Evolutionary conservation across 2,329 filamentous ascomycete genomes (phyloP).

Genomic region (Ophidiomyces ophidiicola): DNA sequence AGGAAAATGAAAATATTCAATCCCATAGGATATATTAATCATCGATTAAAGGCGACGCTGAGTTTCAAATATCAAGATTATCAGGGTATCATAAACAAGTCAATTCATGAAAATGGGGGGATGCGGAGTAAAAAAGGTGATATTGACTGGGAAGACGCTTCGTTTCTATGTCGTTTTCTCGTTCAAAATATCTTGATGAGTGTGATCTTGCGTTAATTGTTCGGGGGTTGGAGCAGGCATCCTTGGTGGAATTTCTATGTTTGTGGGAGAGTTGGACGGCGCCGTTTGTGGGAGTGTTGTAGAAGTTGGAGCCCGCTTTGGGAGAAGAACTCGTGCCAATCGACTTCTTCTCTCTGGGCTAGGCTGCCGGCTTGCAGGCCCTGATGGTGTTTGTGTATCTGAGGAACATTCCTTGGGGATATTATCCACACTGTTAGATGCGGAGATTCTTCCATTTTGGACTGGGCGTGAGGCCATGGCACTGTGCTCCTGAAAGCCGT

Average conservation of each 20-base stretch:
- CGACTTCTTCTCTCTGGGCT: slow-evolving; percentile 6
- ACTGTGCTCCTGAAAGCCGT: slow-evolving; percentile 49
- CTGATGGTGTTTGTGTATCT: slow-evolving; percentile 1
- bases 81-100: background rate
- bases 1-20: no score
- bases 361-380: slow-evolving; percentile 4
- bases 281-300: background rate
- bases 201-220: no score
- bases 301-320: background rate
- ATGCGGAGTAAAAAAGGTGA: background rate
- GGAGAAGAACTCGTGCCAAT: slow-evolving; percentile 3
- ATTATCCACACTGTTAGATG: slow-evolving; percentile 2
- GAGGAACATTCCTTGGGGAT: slow-evolving; percentile 3
- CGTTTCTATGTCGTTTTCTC: background rate
- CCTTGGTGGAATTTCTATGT: no score
- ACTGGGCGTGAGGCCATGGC: slow-evolving; percentile 32
- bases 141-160: background rate
- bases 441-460: slow-evolving; percentile 7
- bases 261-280: background rate
- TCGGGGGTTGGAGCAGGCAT: no score
- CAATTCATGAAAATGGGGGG: no score
- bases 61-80: no score
- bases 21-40: no score
- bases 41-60: no score
- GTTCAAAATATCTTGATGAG: background rate